Evolutionary conservation across 768 basidiomycete species (phyloP).

Genomic region (Trametes cinnabarina): DNA sequence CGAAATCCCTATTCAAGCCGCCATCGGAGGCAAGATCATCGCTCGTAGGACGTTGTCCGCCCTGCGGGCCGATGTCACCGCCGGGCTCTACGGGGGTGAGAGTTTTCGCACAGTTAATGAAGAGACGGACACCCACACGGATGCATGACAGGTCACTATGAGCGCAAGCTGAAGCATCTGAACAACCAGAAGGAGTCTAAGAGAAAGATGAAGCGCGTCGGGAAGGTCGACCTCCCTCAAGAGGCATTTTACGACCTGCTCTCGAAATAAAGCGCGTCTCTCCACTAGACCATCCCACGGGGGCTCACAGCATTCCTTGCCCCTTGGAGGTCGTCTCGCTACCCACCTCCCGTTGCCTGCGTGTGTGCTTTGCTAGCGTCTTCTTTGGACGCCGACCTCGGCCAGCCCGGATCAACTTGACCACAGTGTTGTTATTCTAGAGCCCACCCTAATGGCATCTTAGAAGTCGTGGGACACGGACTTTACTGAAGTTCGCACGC

Average conservation of each 20-base stretch:
- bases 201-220: constrained; percentile 82
- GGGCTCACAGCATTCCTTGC: background rate
- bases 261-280: constrained; percentile 41
- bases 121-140: background rate
- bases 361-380: no score
- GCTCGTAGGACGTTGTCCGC: constrained; percentile 88
- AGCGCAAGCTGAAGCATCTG: constrained; percentile 87
- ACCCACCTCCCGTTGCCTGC: no score
- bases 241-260: constrained; percentile 95
- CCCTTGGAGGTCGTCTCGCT: background rate
- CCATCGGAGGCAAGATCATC: constrained; percentile 80
- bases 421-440: constrained; percentile 1
- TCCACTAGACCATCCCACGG: no score
- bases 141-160: constrained; percentile 65
- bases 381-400: no score
- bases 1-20: constrained; percentile 94
- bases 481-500: background rate
- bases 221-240: constrained; percentile 87
- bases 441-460: constrained; percentile 2
- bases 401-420: background rate
- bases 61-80: constrained; percentile 88
- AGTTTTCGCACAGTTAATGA: background rate
- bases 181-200: constrained; percentile 94
- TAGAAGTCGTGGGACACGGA: background rate
- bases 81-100: constrained; percentile 85